phyloP scores from a whole-genome alignment of 805 yeast species.

The Saturnispora halmiae region DNA sequence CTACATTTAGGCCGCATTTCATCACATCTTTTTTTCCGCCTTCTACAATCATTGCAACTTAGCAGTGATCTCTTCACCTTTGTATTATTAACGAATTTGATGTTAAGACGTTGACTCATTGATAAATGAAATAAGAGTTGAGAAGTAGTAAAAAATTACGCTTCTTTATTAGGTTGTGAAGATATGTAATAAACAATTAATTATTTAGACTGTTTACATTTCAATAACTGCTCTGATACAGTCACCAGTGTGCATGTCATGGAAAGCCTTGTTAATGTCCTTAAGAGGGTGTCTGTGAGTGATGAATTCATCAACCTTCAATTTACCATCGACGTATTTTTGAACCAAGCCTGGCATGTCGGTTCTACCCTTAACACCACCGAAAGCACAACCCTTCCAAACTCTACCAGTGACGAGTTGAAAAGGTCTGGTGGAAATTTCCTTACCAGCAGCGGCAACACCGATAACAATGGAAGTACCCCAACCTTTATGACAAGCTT shows the following conservation, averaged over 20 bases:
- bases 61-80: slow-evolving; percentile 7
- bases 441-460: slow-evolving; percentile 98
- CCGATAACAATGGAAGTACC: slow-evolving; percentile 93
- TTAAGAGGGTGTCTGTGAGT: slow-evolving; percentile 78
- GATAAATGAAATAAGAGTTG: not conserved
- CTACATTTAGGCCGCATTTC: slow-evolving; percentile 35
- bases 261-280: slow-evolving; percentile 81
- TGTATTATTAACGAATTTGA: slow-evolving; percentile 9
- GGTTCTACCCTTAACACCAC: slow-evolving; percentile 96
- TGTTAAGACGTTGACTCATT: slow-evolving; percentile 6
- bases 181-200: too few species aligned
- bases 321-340: slow-evolving; percentile 68
- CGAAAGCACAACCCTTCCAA: slow-evolving; percentile 99
- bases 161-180: too few species aligned
- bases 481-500: slow-evolving; percentile 99
- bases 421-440: slow-evolving; percentile 95
- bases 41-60: slow-evolving; percentile 29
- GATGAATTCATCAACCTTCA: slow-evolving; percentile 90
- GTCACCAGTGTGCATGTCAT: slow-evolving; percentile 88
- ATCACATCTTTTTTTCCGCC: slow-evolving; percentile 39
- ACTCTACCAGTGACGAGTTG: slow-evolving; percentile 98
- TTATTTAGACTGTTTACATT: too few species aligned
- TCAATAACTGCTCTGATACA: slow-evolving; percentile 81
- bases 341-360: slow-evolving; percentile 88
- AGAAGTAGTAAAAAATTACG: not conserved